Base-by-base conservation (phyloP, 345 rosid genomes). In the Brassica carinata region DNA sequence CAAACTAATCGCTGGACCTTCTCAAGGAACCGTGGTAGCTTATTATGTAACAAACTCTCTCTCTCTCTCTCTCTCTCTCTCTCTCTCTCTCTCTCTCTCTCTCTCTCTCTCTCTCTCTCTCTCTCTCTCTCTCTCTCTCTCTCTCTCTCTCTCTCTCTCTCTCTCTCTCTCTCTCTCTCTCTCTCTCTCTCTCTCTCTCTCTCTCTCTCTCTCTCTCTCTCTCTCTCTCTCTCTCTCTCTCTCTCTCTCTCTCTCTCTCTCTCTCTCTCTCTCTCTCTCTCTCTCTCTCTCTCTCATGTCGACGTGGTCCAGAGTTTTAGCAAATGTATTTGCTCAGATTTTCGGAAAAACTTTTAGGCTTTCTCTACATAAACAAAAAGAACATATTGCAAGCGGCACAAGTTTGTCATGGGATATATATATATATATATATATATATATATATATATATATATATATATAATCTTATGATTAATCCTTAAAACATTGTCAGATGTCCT, bases 1-100 rank as follows among this genome's bases (percentile, higher is more conserved):
- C 36, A 94, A 94, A 82, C 85, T 94, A 40, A 87, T 92, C n/a
- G 86, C 92, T 2, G 95, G 97, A 4, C 59, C 79, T 78, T 94
- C 97, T 57, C 97, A 97, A 45, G 97, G 97, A 77, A 91, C 93
- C 5, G 95, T 94, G 17, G 59, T 91, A 38, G 97, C 92, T 67
- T 92, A 79, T 84, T 94, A 90, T 71, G 98, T 94, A 83, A 83
- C 89, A 38, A 79, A 65, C 26, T 67, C 9, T 36, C 3, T 5
- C n/a, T 26, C 17, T 26, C 3, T 62, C 43, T 36, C 43, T 36
- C 43, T 36, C 43, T 45, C 53, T 45, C 53, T 45, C 53, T 45
- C 53, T 45, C 53, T 45, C 53, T 45, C 53, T 45, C 53, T 45
- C 53, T 45, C 53, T 45, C 51, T 43, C 51, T 43, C 51, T 43